Base-by-base conservation (phyloP, 1,284 basidiomycete species). In the Laetiporus sulphureus region DNA sequence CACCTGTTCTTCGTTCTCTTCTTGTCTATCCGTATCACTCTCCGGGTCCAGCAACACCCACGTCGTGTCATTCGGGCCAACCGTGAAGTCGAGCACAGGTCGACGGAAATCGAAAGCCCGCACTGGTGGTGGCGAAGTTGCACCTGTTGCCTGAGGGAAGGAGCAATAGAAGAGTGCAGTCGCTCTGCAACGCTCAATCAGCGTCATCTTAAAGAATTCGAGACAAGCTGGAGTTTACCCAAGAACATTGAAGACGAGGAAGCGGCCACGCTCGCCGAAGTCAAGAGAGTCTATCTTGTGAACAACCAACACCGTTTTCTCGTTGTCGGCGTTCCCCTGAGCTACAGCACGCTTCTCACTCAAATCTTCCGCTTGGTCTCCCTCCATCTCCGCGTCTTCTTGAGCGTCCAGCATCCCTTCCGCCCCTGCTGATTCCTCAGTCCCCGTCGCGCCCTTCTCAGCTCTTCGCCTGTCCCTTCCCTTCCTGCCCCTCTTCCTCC, bases 111-210 rank as follows among this genome's bases (percentile, higher is more conserved):
- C 72, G 30, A 77, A 61, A 16, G 64, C 54, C 5, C 61, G 61
- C 20, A 82, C 59, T 1, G 57, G 41, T 4, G 60, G 53, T 10
- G 52, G 38, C 8, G 42, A 30, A 10, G 41, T 40, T 1, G 52
- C 40, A 1, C 57, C 57, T 2, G 55, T 54, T 31, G n/a, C n/a
- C 13, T 57, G 49, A 1, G 68, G 61, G 45, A 71, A 71, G 19
- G 59, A 50, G 41, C 69, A 71, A 30, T 57, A 66, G 55, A 88
- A 88, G 4, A 90, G 50, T 0, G 85, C 83, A 1, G 80, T 78
- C 2, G 77, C 73, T 16, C 87, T 90, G 53, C 4, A n/a, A 10
- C 19, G n/a, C n/a, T 18, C 1, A 11, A 24, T 48, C 22, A 16
- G 13, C 18, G n/a, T 19, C 19, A 41, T 40, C 33, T 44, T 20